phyloP scores from a whole-genome alignment of 192 early-diverging fungal genomes.

The Mortierella hygrophila region DNA sequence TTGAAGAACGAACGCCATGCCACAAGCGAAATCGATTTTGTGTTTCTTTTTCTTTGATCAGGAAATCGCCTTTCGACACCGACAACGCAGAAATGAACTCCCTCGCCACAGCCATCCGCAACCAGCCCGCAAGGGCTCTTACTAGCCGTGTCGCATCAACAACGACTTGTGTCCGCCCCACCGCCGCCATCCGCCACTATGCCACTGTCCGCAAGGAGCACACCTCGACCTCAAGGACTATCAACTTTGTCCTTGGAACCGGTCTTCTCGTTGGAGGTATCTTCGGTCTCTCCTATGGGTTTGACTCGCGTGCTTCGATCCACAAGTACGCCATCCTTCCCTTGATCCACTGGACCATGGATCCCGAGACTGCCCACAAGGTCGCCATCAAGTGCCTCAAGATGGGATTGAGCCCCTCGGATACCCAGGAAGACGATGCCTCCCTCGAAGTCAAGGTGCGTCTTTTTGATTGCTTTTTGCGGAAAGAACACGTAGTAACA shows the following conservation, averaged over 20 bases:
- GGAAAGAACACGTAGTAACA: background rate
- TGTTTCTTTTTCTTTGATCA: conserved; percentile 10
- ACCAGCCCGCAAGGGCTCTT: conserved; percentile 1
- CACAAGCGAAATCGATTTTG: background rate
- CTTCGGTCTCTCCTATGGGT: conserved; percentile 69
- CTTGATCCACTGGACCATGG: conserved; percentile 72
- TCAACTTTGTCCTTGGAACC: conserved; percentile 62
- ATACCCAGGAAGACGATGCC: conserved; percentile 67
- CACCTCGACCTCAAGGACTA: conserved; percentile 30
- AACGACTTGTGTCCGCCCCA: conserved; percentile 16
- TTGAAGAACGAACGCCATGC: background rate
- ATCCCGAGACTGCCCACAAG: conserved; percentile 83
- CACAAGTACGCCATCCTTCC: conserved; percentile 78
- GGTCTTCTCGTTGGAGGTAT: conserved; percentile 48
- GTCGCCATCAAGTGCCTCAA: conserved; percentile 72
- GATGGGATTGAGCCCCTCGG: conserved; percentile 72
- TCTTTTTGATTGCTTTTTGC: background rate
- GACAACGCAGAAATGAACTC: conserved; percentile 24
- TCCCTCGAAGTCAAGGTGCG: conserved; percentile 63
- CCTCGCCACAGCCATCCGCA: conserved; percentile 29
- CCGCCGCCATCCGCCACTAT: conserved; percentile 34
- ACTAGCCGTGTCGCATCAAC: background rate
- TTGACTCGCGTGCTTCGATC: conserved; percentile 80
- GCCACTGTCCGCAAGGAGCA: conserved; percentile 49
- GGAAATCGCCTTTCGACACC: background rate